These are phyloP conservation scores for Penicillium maclennaniae DNA, from an alignment of 495 filamentous ascomycete genomes.

Conservation along the genomic window DNA sequence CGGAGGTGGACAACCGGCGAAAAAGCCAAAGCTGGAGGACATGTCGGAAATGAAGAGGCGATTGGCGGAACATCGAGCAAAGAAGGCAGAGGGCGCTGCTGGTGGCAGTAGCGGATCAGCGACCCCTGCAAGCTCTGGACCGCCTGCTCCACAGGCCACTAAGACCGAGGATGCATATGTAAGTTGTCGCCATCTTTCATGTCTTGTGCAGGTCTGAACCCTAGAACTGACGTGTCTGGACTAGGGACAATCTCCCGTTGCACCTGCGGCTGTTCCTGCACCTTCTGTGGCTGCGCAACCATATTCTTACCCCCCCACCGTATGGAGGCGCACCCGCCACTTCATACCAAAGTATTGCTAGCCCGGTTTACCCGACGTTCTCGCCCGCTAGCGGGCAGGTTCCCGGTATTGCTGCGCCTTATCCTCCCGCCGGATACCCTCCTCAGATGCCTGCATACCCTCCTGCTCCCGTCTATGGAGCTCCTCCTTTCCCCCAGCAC, in stretches of 20 bases:
- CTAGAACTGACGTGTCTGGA: constrained; percentile 6
- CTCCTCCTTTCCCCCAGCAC: constrained; percentile 31
- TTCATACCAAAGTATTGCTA: constrained; percentile 41
- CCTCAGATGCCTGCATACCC: constrained; percentile 34
- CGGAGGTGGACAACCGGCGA: constrained; percentile 52
- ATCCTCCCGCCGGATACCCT: constrained; percentile 39
- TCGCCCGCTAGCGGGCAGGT: constrained; percentile 32
- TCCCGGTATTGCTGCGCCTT: constrained; percentile 30
- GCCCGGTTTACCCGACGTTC: constrained; percentile 38
- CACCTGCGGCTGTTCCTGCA: constrained; percentile 17
- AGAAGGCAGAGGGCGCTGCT: constrained; percentile 55
- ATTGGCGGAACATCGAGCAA: constrained; percentile 74
- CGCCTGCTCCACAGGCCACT: constrained; percentile 51
- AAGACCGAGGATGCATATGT: constrained; percentile 50
- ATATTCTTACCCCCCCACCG: constrained; percentile 36
- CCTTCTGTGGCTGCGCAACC: constrained; percentile 16
- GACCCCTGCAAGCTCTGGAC: constrained; percentile 53
- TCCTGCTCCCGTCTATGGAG: constrained; percentile 23
- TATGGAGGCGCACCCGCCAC: constrained; percentile 33
- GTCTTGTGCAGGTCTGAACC: neutral
- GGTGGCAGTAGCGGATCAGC: constrained; percentile 57
- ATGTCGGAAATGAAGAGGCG: constrained; percentile 77
- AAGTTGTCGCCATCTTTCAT: constrained; percentile 27
- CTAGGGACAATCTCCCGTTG: constrained; percentile 28
- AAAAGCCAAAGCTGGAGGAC: constrained; percentile 78